phyloP scores from a whole-genome alignment of 2,329 filamentous ascomycete genomes.

The Botrytis tulipae region DNA sequence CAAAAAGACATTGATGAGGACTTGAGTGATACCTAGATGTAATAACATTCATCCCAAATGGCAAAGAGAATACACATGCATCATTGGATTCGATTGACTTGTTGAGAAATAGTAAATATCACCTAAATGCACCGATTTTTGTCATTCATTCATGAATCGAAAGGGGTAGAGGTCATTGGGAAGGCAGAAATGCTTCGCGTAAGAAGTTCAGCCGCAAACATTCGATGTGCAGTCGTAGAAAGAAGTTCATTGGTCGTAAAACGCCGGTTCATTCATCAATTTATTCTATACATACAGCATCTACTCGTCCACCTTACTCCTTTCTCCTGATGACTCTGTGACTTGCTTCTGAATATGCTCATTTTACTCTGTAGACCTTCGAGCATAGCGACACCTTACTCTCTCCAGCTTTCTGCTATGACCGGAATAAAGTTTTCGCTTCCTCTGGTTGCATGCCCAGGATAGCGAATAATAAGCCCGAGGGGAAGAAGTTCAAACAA shows the following conservation, averaged over 20 bases:
- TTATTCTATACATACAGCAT: not conserved
- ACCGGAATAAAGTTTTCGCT: conserved; percentile 14
- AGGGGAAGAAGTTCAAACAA: not conserved
- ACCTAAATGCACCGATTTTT: not conserved
- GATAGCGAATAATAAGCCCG: conserved; percentile 9
- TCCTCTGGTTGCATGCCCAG: conserved; percentile 4
- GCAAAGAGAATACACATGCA: not conserved
- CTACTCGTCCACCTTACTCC: not conserved
- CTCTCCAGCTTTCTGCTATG: not conserved
- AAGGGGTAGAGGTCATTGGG: not conserved
- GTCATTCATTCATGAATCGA: not conserved
- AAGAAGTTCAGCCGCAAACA: not conserved
- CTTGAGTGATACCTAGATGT: conserved; percentile 19
- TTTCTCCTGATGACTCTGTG: not conserved
- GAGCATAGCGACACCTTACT: not conserved
- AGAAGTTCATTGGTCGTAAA: not conserved
- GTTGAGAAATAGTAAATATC: not conserved
- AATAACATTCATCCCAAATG: conserved; percentile 22
- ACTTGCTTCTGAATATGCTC: not conserved
- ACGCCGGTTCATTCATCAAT: not conserved
- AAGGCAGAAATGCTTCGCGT: not conserved
- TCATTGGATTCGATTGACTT: not conserved
- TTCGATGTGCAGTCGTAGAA: not conserved
- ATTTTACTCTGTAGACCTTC: not conserved
- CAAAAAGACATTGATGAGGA: not conserved